Evolutionary conservation across 2,329 filamentous ascomycete genomes (phyloP).

Genomic region (Magnaporthales sp.): DNA sequence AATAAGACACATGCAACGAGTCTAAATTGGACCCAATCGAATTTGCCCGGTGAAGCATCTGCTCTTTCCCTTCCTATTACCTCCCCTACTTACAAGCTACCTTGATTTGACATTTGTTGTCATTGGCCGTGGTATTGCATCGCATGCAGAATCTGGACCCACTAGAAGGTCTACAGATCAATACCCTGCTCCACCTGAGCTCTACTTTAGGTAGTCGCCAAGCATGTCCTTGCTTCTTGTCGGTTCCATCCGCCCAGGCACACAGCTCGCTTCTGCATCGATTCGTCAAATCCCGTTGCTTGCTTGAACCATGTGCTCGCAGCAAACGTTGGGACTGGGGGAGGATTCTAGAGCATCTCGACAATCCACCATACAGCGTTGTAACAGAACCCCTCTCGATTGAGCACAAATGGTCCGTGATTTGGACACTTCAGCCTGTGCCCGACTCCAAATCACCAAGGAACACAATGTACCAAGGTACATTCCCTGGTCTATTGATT

Average conservation of each 20-base stretch:
- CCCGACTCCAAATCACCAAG: not conserved
- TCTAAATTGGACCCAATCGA: not conserved
- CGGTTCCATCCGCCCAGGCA: not conserved
- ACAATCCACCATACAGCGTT: not conserved
- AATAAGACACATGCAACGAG: not conserved
- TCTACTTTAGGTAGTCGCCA: not conserved
- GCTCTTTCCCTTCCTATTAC: not conserved
- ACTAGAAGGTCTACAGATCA: not conserved
- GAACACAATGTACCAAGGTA: too few relatives aligned
- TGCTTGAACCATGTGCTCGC: slow-evolving; percentile 7
- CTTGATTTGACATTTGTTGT: not conserved
- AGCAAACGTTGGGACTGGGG: slow-evolving; percentile 3
- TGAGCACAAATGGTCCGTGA: too few relatives aligned
- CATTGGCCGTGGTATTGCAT: not conserved
- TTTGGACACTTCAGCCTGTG: not conserved
- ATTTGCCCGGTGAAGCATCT: not conserved
- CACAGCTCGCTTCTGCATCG: not conserved
- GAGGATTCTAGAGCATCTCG: not conserved
- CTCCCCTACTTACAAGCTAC: not conserved
- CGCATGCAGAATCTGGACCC: not conserved
- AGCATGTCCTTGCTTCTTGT: not conserved
- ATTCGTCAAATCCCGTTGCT: slow-evolving; percentile 7
- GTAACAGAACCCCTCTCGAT: not conserved
- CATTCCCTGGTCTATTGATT: too few relatives aligned
- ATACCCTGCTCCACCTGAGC: not conserved